Evolutionary conservation across 2,329 filamentous ascomycete species (phyloP), one percentile per base, ranked within the genome.

Genomic region (Microsporum ferrugineum): DNA sequence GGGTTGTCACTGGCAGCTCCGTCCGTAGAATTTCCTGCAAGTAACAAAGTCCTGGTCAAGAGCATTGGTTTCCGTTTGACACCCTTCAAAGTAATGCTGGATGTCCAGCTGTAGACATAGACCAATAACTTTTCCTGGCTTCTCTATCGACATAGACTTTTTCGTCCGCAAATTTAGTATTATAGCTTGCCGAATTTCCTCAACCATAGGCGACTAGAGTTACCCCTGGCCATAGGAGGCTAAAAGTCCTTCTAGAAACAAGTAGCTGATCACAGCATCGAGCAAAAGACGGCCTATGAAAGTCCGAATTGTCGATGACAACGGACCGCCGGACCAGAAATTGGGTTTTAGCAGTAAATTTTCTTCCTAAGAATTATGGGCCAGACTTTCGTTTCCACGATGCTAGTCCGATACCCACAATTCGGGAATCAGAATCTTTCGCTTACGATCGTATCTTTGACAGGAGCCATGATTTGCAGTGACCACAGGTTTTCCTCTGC

Each of bases 361-460:
- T 6, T 34, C 3, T 17, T 38, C 14, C 12, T 6, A n/a, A 55
- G 31, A 29, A 5, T 31, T 29, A 55, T n/a, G 12, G 27, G 14
- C 10, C 5, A 31, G 43, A 23, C 43, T 23, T 8, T 23, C 17
- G 17, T 12, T 47, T 31, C 51, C 51, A 55, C 17, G 51, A 34
- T 55, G 51, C 51, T 31, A 17, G 31, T 34, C 51, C 31, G 29
- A 34, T 55, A 53, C 33, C 51, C 33, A 34, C 51, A 38, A 12
- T n/a, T 34, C 14, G 14, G 14, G 51, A 34, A 12, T 5, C 17
- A 7, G 31, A 34, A 34, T 8, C 51, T 6, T 36, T 55, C 51
- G 51, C 51, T 55, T 55, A 55, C 12, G 51, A 34, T 55, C 51
- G 51, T 55, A 55, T 55, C 29, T 55, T 55, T 36, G 36, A 55